Base-by-base conservation (phyloP, 768 basidiomycete species). In the Dioszegia hungarica region DNA sequence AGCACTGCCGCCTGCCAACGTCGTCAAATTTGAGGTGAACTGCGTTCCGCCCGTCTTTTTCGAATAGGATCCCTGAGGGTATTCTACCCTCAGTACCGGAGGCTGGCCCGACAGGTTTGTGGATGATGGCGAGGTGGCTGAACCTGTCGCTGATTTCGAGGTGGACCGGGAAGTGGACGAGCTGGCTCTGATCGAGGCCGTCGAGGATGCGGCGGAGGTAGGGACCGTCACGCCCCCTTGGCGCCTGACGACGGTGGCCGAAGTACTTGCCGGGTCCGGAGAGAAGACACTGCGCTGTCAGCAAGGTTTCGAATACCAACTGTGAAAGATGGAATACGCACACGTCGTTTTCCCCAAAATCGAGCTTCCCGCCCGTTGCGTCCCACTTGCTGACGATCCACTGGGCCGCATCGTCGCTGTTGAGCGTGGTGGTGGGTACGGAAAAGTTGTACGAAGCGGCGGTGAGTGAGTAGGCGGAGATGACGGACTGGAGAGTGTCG, bases 1-100 rank as follows among this genome's bases (percentile, higher is more conserved):
- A 53, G 57, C 47, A 6, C 56, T 63, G 9, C 34, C 56, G 4
- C n/a, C n/a, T n/a, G 14, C 47, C 56, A 36, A 38, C 58, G 14
- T 54, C 46, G 25, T 59, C 55, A 39, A 64, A 38, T 24, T 66
- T 3, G 65, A 46, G 31, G 67, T 65, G 46, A 69, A 72, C 56
- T 72, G 70, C 0, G 70, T 64, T 1, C 70, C 70, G 33, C 70
- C 70, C 24, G 70, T 72, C 10, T 33, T 25, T 22, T 68, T 63
- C 12, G 59, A 61, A 40, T 69, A 72, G 4, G 65, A 67, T 15
- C 70, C 70, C 49, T 62, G 51, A 6, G 70, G 70, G 50, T 72
- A 72, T 29, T 60, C 62, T 12, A 72, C 47, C 22, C 67, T 28
- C 20, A 72, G 51, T 14, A 64, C 70, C 11, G 70, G 66, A 5